phyloP scores from a whole-genome alignment of 257 asterid species.

The Ajuga chamaepitys region DNA sequence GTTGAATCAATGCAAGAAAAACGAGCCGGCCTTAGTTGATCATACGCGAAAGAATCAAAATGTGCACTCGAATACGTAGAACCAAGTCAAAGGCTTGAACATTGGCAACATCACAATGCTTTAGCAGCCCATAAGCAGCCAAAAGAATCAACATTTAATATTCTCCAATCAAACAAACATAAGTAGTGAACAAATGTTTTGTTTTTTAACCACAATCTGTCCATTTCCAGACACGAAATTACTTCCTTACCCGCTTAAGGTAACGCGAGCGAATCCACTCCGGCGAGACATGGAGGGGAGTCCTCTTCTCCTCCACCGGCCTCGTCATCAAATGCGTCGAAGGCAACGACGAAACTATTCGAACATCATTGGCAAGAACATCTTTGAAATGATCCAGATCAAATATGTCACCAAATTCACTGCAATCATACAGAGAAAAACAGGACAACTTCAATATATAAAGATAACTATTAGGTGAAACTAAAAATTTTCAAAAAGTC shows the following conservation, averaged over 20 bases:
- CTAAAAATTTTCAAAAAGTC: too few species aligned
- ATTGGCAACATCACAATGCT: neutral
- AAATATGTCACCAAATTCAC: slow-evolving; percentile 91
- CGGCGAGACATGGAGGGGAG: slow-evolving; percentile 68
- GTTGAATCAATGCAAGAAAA: neutral
- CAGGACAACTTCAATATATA: too few species aligned
- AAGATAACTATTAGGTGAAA: too few species aligned
- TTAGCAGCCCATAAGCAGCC: slow-evolving; percentile 6
- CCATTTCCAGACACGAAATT: too few species aligned
- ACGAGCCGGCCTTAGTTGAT: neutral
- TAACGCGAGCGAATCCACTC: slow-evolving; percentile 82
- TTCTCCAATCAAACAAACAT: neutral
- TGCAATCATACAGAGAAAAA: slow-evolving; percentile 35
- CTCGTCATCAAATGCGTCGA: slow-evolving; percentile 86
- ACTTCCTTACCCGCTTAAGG: slow-evolving; percentile 37
- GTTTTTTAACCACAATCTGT: too few species aligned
- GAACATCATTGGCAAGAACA: slow-evolving; percentile 66
- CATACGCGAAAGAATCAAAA: neutral
- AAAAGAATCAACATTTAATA: neutral
- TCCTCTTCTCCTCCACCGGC: slow-evolving; percentile 74
- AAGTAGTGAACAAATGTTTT: too few species aligned
- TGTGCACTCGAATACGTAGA: neutral
- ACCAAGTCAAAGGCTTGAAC: slow-evolving; percentile 6
- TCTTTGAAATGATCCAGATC: slow-evolving; percentile 88
- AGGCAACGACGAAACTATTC: slow-evolving; percentile 83